Conservation (phyloP, 805 yeast genomes). For the Suhomyces emberorum region DNA sequence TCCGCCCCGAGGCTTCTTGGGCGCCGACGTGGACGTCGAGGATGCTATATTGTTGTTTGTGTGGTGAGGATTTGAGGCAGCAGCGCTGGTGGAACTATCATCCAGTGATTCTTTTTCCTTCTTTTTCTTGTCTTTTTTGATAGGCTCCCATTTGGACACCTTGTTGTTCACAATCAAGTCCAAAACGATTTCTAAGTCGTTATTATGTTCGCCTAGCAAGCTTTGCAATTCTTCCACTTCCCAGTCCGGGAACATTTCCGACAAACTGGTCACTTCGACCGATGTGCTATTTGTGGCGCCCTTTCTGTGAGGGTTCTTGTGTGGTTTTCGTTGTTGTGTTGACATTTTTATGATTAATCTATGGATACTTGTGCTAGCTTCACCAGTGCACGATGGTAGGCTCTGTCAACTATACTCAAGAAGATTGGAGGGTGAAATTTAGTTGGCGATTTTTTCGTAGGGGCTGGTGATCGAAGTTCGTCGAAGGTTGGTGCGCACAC, state of each 20-base stretch:
- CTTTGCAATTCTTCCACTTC: conserved; percentile 74
- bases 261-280: conserved; percentile 51
- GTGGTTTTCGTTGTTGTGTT: conserved; percentile 34
- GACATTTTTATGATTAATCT: conserved; percentile 18
- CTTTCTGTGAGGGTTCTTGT: conserved; percentile 48
- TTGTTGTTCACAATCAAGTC: conserved; percentile 88
- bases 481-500: conserved; percentile 5
- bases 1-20: conserved; percentile 1
- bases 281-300: conserved; percentile 20
- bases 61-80: conserved; percentile 7
- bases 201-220: conserved; percentile 67
- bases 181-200: conserved; percentile 75
- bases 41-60: conserved; percentile 6
- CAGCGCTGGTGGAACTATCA: conserved; percentile 9
- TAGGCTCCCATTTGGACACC: conserved; percentile 92
- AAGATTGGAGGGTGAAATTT: conserved; percentile 1
- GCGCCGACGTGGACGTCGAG: background rate
- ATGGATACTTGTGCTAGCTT: conserved; percentile 3
- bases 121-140: conserved; percentile 60
- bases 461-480: conserved; percentile 7
- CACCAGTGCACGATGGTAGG: conserved; percentile 3
- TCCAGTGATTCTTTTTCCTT: conserved; percentile 16
- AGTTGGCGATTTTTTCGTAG: conserved; percentile 5
- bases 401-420: conserved; percentile 3
- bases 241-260: conserved; percentile 96